A percentile compares a stretch with the other conserved stretches of the same genome.
Evolutionary conservation across 495 filamentous ascomycete genomes (phyloP).

Genomic region (Mytilinidion resinicola): DNA sequence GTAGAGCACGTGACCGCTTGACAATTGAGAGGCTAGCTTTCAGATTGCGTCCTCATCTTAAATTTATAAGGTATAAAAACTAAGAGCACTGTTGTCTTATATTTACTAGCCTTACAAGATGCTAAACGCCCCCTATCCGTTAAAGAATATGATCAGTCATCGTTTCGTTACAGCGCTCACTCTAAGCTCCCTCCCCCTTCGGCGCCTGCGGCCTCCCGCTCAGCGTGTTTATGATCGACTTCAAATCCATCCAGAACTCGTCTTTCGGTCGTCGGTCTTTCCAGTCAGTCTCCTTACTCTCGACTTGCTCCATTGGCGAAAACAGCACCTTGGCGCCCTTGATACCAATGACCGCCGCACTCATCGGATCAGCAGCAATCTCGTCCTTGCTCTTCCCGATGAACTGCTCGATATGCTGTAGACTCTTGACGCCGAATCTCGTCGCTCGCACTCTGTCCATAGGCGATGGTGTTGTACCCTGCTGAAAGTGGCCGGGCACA

Average conservation of each 20-base stretch:
- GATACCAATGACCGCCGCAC: constrained; percentile 80
- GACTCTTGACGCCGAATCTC: constrained; percentile 82
- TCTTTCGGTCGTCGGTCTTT: constrained; percentile 72
- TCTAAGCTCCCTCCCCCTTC: too few species aligned
- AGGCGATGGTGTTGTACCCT: constrained; percentile 69
- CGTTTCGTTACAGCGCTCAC: too few species aligned
- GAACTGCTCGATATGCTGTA: constrained; percentile 80
- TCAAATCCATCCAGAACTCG: constrained; percentile 80
- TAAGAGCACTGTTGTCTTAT: too few species aligned
- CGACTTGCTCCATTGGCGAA: constrained; percentile 67
- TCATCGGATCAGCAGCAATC: constrained; percentile 63
- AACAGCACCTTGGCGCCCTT: constrained; percentile 85
- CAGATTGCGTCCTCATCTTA: too few species aligned
- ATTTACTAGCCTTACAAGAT: too few species aligned
- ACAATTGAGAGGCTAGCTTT: too few species aligned
- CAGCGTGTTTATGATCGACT: constrained; percentile 75
- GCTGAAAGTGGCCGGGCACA: constrained; percentile 90
- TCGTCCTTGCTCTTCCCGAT: constrained; percentile 58
- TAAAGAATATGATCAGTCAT: too few species aligned
- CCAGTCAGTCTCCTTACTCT: constrained; percentile 91
- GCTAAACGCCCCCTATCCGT: too few species aligned
- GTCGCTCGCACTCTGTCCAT: constrained; percentile 96
- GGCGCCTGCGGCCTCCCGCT: constrained; percentile 53
- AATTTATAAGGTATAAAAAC: too few species aligned
- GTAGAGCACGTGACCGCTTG: too few species aligned